Evolutionary conservation across 148 eudicot species (phyloP).

Genomic region (Vaccinium macrocarpon): DNA sequence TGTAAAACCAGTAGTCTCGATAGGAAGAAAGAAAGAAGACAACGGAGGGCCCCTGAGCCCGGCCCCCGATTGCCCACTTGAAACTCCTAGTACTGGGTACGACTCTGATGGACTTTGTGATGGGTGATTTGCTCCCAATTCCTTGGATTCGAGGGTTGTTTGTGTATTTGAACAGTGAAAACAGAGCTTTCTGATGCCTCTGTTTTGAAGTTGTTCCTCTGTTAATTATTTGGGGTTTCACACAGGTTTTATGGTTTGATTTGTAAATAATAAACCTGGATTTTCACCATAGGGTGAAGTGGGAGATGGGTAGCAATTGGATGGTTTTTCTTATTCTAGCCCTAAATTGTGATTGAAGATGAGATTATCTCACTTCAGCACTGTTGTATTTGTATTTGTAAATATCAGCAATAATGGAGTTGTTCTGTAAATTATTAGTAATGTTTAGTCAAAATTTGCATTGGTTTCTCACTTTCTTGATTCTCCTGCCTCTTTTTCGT

Average conservation of each 20-base stretch:
- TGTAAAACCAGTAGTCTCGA: neutral
- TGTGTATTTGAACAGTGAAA: neutral
- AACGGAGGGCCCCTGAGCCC: conserved; percentile 1
- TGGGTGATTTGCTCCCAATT: neutral
- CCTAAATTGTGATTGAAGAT: neutral
- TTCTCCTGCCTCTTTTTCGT: neutral
- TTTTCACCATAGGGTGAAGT: neutral
- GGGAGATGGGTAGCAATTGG: neutral
- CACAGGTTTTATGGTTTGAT: too few relatives aligned
- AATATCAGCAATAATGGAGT: neutral
- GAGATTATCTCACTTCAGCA: neutral
- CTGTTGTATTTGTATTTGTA: neutral
- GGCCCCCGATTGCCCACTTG: conserved; percentile 2
- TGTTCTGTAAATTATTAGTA: too few relatives aligned
- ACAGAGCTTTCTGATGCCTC: neutral
- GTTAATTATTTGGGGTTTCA: neutral
- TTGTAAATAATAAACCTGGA: neutral
- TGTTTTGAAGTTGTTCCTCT: neutral
- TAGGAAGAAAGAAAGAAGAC: neutral
- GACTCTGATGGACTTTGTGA: conserved; percentile 5
- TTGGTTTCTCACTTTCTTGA: neutral
- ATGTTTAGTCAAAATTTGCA: neutral
- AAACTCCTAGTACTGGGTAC: conserved; percentile 13
- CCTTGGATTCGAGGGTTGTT: neutral
- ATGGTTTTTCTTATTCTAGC: too few relatives aligned